Evolutionary conservation across 768 basidiomycete genomes (phyloP).

Genomic region (Psilocybe cubensis): DNA sequence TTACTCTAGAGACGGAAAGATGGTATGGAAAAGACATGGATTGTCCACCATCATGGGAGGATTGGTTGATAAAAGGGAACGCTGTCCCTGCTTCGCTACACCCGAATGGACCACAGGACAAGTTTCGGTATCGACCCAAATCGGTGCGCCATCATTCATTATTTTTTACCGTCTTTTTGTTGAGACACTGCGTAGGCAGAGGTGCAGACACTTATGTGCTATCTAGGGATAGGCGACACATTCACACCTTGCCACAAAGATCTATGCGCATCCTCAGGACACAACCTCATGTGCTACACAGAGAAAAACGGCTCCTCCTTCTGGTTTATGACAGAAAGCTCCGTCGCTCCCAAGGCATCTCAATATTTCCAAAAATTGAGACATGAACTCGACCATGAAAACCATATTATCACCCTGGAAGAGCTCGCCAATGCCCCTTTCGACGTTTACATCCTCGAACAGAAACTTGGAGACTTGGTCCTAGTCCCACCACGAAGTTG

Average conservation of each 20-base stretch:
- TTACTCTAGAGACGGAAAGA: constrained; percentile 53
- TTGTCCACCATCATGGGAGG: constrained; percentile 67
- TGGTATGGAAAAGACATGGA: constrained; percentile 80
- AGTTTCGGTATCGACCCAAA: constrained; percentile 58
- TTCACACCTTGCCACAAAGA: constrained; percentile 89
- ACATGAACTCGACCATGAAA: constrained; percentile 76
- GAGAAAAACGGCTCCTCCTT: constrained; percentile 73
- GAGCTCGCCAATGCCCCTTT: constrained; percentile 72
- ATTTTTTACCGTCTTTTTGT: not conserved
- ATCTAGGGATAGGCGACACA: constrained; percentile 80
- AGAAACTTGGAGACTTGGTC: constrained; percentile 77
- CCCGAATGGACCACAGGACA: constrained; percentile 57
- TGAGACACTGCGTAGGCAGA: constrained; percentile 41
- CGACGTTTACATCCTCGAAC: constrained; percentile 69
- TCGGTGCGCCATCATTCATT: constrained; percentile 34
- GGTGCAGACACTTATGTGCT: constrained; percentile 86
- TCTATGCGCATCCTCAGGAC: constrained; percentile 81
- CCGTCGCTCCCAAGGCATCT: constrained; percentile 55
- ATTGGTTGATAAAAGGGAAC: constrained; percentile 53
- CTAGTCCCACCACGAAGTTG: constrained; percentile 81
- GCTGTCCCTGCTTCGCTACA: constrained; percentile 58
- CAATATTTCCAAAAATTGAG: constrained; percentile 60
- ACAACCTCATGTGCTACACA: constrained; percentile 86
- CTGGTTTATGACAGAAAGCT: constrained; percentile 84
- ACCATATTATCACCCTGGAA: constrained; percentile 61